Conservation (phyloP, 352 stramenopile species). For the Phytophthora palmivora region DNA sequence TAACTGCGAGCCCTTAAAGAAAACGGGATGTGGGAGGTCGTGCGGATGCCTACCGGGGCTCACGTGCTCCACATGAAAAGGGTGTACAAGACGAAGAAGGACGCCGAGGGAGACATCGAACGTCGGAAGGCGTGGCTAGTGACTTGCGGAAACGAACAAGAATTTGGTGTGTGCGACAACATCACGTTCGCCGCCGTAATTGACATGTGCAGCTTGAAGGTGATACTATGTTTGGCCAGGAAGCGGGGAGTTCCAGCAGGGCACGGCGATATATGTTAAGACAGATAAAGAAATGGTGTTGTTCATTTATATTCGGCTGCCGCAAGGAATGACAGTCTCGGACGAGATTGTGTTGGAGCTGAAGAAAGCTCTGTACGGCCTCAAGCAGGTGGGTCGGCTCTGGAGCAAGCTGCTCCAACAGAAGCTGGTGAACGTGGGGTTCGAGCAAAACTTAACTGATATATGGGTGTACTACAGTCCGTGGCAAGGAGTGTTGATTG, state of each 20-base stretch:
- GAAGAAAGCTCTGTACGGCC: conserved; percentile 35
- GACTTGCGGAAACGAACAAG: conserved; percentile 17
- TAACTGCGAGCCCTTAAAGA: conserved; percentile 1
- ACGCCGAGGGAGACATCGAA: conserved; percentile 13
- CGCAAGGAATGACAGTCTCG: conserved; percentile 28
- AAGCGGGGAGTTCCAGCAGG: conserved; percentile 17
- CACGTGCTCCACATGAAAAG: conserved; percentile 29
- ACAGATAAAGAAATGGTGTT: conserved; percentile 19
- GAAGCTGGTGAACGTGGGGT: conserved; percentile 23
- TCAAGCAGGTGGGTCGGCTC: conserved; percentile 36
- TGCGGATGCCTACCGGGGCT: neutral
- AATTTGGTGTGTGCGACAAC: conserved; percentile 21
- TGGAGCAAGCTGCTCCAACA: conserved; percentile 34
- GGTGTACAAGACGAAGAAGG: conserved; percentile 35
- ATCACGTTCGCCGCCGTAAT: conserved; percentile 1
- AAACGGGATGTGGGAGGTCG: conserved; percentile 8
- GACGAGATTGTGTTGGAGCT: conserved; percentile 14
- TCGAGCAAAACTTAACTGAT: conserved; percentile 22
- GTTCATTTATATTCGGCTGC: conserved; percentile 30
- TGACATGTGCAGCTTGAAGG: conserved; percentile 7
- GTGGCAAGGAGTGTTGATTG: neutral
- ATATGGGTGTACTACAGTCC: conserved; percentile 37
- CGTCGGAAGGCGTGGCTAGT: conserved; percentile 29
- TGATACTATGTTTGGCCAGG: conserved; percentile 22
- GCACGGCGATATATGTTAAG: conserved; percentile 43